Evolutionary conservation across 495 filamentous ascomycete genomes (phyloP), one percentile per base, ranked within the genome.

Genomic region (Massariosphaeria phaeospora): DNA sequence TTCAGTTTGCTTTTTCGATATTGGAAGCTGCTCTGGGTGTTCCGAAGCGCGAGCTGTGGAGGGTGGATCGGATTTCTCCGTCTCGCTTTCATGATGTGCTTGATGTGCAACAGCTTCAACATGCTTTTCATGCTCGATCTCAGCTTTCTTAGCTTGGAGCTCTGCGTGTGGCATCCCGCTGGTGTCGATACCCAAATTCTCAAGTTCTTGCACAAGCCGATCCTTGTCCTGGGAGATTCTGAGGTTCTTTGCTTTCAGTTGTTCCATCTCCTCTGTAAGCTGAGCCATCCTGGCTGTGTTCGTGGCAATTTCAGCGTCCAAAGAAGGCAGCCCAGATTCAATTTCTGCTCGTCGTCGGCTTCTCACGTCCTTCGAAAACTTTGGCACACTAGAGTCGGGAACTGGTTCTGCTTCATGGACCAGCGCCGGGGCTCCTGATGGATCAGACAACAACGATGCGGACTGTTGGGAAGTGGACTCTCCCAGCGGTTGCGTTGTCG

Each of bases 241-340:
- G 31, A 78, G 74, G 8, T 85, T 76, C 55, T 83, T 79, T 6
- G 74, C 72, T 52, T 85, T 70, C 7, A 89, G 70, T 21, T 70
- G 74, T 34, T 73, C 75, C 52, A 83, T 76, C 64, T 88, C 80
- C 27, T 75, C 68, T 31, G 73, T 72, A 41, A 84, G 57, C 29
- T 75, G 66, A 44, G 75, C 75, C 18, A 89, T 67, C 51, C 72
- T 79, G 1, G 69, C 66, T 15, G 21, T 40, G 21, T 52, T 45
- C 11, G 15, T 54, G n/a, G 54, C 55, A 15, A 63, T 38, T 11
- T 31, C 48, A 27, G 55, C 55, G 20, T 63, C 55, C 15, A 62
- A 17, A n/a, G 55, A 46, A 26, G 45, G 50, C 27, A 63, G 18
- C 3, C 33, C 46, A 23, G 60, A 58, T 27, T 51, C 44, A 26